Evolutionary conservation across 352 stramenopile genomes (phyloP), one percentile per base, ranked within the genome.

Genomic region (Globisporangium viniferum): DNA sequence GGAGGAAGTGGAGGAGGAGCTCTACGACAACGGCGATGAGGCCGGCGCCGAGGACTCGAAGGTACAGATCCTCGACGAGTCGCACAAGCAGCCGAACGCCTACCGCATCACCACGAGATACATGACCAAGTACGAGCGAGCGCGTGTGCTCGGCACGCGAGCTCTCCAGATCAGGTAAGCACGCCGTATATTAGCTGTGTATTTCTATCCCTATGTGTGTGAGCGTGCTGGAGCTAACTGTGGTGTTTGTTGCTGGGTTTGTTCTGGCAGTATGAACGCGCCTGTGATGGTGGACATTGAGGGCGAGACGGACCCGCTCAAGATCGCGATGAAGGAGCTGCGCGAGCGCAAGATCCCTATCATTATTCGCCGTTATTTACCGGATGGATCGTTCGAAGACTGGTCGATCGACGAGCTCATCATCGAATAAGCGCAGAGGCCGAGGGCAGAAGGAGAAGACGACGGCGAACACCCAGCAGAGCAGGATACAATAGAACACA

Each of bases 101-200:
- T 83, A 95, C 63, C 86, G 96, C 68, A 98, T 99, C 69, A 99
- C 98, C 29, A 99, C 97, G 9, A 83, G 90, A 48, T 99, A 99
- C 86, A 98, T 99, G 86, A 99, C 98, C 59, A 99, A 99, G 86
- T 99, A 99, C 82, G 98, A 99, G 78, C 83, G 94, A 67, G 98
- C 98, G 18, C 90, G 98, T 44, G 97, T 99, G 60, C 79, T 99
- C 20, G 98, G 98, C 41, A 99, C 98, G 62, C 84, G 98, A 20
- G 97, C 98, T 51, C 83, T 99, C 44, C 98, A 99, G 86, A 99
- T 99, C 75, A 99, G 90, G 77, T 93, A 36, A 7, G 75, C 14
- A 15, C 20, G 20, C 14, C 18, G 14, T 49, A 20, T 15, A n/a
- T 0, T n/a, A 49, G 15, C 5, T 49, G 41, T 64, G 6, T 48